Evolutionary conservation across 768 basidiomycete genomes (phyloP), one percentile per base, ranked within the genome.

Genomic region (Boletus vinaceobasis): DNA sequence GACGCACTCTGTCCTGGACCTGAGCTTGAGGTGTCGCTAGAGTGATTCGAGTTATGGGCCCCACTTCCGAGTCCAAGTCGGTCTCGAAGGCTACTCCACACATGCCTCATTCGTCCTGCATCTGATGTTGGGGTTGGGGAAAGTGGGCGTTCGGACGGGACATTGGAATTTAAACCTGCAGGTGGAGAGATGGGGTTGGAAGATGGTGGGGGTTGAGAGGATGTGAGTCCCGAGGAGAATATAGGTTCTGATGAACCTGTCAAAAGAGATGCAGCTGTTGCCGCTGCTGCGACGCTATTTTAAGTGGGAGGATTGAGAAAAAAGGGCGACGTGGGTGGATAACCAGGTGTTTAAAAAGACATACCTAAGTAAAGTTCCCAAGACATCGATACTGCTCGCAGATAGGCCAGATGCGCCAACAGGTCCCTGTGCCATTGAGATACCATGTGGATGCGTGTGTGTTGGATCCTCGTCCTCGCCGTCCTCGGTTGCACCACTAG

Each of bases 191-290:
- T 43, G 33, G 65, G 23, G 40, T 37, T 56, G 26, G 55, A 62
- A 43, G 51, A 48, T 35, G 50, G 64, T 39, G 52, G 50, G 19
- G 57, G 37, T 5, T 52, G 65, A 56, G 76, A 68, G 48, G 79
- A 70, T 31, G 79, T 73, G 49, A 85, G 75, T 42, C 80, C 77
- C 23, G 85, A 78, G 36, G 81, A 78, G 52, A 87, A 77, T 42
- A 89, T 79, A 11, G 83, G 79, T 46, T 86, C 81, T 5, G 84
- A 82, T 23, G 84, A 81, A 35, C 88, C 88, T 1, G 86, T 85
- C n/a, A 90, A 77, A 29, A 90, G 78, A 4, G 91, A 93, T 8
- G 88, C 89, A 2, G 91, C 90, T 1, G 90, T 92, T n/a, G 91
- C 91, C 10, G 91, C 88, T n/a, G 91, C 90, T 4, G 91, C 91